Conservation (phyloP, 2,329 filamentous ascomycete genomes). For the Diaporthe eres region DNA sequence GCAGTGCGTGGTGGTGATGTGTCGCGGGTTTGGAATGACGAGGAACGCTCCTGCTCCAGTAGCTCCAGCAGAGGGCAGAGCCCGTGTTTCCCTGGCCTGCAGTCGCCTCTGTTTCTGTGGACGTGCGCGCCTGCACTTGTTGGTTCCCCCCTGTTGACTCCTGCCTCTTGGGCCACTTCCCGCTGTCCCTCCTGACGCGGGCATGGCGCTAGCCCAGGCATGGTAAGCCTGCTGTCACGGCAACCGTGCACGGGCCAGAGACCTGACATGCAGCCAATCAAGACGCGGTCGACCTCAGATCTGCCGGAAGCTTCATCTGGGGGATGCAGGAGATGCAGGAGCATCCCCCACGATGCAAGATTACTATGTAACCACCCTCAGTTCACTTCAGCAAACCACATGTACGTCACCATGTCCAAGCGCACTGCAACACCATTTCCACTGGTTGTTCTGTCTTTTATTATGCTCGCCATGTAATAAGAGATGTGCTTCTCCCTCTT, state of each 20-base stretch:
- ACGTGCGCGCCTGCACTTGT: conserved; percentile 27
- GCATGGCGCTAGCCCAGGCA: conserved; percentile 44
- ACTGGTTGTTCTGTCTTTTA: neutral
- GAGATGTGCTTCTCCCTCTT: neutral
- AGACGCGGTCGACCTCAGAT: conserved; percentile 14
- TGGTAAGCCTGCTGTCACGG: conserved; percentile 44
- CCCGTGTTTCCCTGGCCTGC: conserved; percentile 31
- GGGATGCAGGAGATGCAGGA: neutral
- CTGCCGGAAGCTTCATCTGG: conserved; percentile 27
- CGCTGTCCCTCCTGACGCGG: conserved; percentile 42
- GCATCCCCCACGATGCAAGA: conserved; percentile 11
- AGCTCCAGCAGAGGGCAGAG: neutral
- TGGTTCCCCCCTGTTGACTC: conserved; percentile 33
- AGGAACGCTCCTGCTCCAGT: conserved; percentile 16
- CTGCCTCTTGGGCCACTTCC: conserved; percentile 33
- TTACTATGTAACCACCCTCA: conserved; percentile 13
- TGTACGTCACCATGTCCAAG: conserved; percentile 18
- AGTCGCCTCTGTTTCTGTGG: conserved; percentile 3
- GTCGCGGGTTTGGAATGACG: conserved; percentile 26
- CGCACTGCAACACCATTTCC: neutral
- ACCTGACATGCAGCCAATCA: conserved; percentile 21
- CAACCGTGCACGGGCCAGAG: conserved; percentile 44
- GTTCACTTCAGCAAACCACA: conserved; percentile 12
- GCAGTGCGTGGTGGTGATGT: conserved; percentile 30
- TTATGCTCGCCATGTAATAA: neutral